Base-by-base conservation (phyloP, 768 basidiomycete genomes). In the Hydnomerulius pinastri region DNA sequence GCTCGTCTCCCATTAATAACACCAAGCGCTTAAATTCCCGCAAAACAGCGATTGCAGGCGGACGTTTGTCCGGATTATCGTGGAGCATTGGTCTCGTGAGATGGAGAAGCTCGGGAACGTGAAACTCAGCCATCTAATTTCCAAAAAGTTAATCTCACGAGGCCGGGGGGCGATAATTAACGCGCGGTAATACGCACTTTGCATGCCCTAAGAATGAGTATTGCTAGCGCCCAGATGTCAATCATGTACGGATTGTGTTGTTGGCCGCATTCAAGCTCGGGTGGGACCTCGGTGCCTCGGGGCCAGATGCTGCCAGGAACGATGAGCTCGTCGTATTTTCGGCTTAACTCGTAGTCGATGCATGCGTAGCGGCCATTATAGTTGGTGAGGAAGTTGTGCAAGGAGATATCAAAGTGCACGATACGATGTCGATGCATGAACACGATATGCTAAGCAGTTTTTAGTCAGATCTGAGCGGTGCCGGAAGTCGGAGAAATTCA, bases 271-370 rank as follows among this genome's bases (percentile, higher is more conserved):
- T 83, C 86, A 42, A 80, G 78, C 65, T 90, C 88, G 11, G 87
- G 87, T 17, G 88, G 85, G 10, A 84, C 60, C 50, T 90, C 88
- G 17, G 87, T 86, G 18, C 80, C 79, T 12, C 80, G 75, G 60
- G 73, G 74, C 37, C 71, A 58, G 51, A 63, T 64, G 17, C 84
- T 65, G 23, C 69, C 60, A 6, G 78, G 75, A 43, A 61, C 57
- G 18, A 65, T 49, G 4, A 61, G 37, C 32, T 65, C 67, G 41
- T 78, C 72, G 61, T 82, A 83, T 39, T 74, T 75, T 17, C 77
- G 79, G 60, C 85, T 86, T 12, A 79, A 63, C 63, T 90, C 87
- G 55, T 80, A 90, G 63, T 90, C 88, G 52, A 89, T 90, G 59
- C 77, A 88, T 0, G 85, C 85, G 63, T 82, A 90, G 42, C 71